Evolutionary conservation across 2,329 filamentous ascomycete genomes (phyloP).

Genomic region (Monosporascus sp.): DNA sequence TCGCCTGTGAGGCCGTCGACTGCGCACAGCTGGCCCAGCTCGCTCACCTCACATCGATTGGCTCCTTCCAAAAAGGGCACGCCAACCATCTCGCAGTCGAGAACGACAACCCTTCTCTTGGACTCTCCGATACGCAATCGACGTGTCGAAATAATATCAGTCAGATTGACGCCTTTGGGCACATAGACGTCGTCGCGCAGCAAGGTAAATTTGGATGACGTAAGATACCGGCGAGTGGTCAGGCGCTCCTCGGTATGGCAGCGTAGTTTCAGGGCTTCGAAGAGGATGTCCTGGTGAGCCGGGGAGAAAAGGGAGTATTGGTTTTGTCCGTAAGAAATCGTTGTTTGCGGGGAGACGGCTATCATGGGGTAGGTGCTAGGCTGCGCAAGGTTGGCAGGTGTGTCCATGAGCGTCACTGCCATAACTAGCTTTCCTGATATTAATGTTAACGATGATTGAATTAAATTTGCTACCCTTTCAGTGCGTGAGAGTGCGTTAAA

Average conservation of each 20-base stretch:
- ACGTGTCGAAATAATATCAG: not conserved
- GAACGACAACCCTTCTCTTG: constrained; percentile 30
- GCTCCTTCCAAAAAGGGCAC: constrained; percentile 11
- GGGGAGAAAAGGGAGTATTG: not conserved
- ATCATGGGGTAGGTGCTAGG: not conserved
- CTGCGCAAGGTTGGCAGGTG: not conserved
- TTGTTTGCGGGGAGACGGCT: not conserved
- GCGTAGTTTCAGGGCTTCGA: not conserved
- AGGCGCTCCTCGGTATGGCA: not conserved
- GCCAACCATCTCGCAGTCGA: constrained; percentile 46
- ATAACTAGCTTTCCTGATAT: too few species aligned
- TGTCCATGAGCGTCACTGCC: too few species aligned
- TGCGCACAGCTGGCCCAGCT: constrained; percentile 19
- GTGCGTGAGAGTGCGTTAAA: too few species aligned
- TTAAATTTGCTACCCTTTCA: too few species aligned
- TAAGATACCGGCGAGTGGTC: not conserved
- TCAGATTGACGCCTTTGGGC: not conserved
- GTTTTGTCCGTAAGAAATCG: not conserved
- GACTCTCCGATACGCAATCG: not conserved
- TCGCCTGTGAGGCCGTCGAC: constrained; percentile 42
- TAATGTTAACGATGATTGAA: too few species aligned
- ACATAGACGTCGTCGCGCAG: not conserved
- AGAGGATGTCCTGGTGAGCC: not conserved
- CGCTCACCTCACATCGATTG: constrained; percentile 3
- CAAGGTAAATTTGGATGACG: not conserved